Conservation (phyloP, 495 filamentous ascomycete genomes). For the Hyaloscypha bicolor region DNA sequence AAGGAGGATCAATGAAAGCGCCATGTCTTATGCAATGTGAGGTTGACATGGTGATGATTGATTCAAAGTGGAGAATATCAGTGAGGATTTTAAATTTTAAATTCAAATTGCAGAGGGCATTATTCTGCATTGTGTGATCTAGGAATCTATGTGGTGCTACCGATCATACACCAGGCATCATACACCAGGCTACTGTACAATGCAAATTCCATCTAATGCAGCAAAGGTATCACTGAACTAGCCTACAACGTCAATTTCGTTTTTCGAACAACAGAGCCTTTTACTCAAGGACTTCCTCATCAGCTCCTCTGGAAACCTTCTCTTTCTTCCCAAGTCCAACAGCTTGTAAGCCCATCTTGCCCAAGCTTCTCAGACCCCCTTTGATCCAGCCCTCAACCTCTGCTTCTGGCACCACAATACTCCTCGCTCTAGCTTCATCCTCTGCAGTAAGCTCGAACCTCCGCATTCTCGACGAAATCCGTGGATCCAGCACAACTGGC, state of each 20-base stretch:
- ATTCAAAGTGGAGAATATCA: no score
- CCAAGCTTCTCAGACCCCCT: conserved; percentile 38
- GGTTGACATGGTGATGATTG: no score
- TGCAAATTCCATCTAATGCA: conserved; percentile 11
- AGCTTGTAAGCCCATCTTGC: conserved; percentile 18
- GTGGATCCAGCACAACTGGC: conserved; percentile 73
- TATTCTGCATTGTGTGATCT: conserved; percentile 15
- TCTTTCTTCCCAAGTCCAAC: conserved; percentile 23
- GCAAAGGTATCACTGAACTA: conserved; percentile 17
- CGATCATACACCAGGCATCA: background rate
- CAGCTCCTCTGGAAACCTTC: conserved; percentile 3
- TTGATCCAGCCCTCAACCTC: conserved; percentile 68
- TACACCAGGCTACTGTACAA: background rate
- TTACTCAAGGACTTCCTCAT: conserved; percentile 21
- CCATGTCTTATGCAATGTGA: no score
- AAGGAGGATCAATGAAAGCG: no score
- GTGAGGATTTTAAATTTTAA: no score
- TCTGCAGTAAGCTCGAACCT: conserved; percentile 66
- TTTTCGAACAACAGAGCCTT: background rate
- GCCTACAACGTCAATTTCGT: conserved; percentile 16
- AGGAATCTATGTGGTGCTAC: background rate
- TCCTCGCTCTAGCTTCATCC: conserved; percentile 65
- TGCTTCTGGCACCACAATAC: conserved; percentile 63
- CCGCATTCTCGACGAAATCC: conserved; percentile 81
- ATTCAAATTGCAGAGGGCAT: conserved; percentile 20